Evolutionary conservation across 2,329 filamentous ascomycete species (phyloP).

Genomic region (Alternaria rosae): DNA sequence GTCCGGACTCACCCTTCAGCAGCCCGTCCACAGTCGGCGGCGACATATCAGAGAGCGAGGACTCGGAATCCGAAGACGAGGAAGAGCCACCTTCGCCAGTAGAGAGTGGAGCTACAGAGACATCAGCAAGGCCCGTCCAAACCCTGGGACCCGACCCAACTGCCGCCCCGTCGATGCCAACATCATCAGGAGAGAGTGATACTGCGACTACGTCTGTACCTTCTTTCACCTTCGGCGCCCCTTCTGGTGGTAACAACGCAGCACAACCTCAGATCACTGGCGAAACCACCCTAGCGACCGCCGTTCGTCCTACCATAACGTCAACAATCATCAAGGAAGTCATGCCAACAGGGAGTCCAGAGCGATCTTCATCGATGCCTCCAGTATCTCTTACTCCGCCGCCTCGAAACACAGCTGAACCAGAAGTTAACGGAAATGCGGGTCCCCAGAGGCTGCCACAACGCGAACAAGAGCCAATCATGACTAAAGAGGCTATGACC

Average conservation of each 20-base stretch:
- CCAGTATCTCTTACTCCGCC: neutral
- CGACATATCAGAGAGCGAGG: conserved; percentile 5
- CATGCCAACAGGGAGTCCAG: neutral
- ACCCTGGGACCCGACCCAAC: conserved; percentile 5
- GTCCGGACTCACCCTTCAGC: conserved; percentile 32
- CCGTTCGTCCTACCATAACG: conserved; percentile 4
- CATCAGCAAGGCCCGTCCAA: neutral
- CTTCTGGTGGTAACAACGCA: conserved; percentile 5
- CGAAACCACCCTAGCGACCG: neutral
- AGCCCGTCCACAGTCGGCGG: conserved; percentile 17
- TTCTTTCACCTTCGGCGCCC: conserved; percentile 13
- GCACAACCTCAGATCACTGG: conserved; percentile 18
- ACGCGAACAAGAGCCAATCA: conserved; percentile 18
- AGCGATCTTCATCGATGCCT: neutral
- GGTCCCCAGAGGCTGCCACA: neutral
- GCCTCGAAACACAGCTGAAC: neutral
- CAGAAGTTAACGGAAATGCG: neutral
- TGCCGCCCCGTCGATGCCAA: neutral
- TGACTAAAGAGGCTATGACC: conserved; percentile 40
- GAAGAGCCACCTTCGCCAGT: conserved; percentile 18
- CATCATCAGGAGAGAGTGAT: neutral
- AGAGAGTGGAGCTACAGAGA: conserved; percentile 3
- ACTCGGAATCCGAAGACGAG: conserved; percentile 22
- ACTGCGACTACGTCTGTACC: neutral
- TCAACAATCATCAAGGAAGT: conserved; percentile 3